phyloP scores from a whole-genome alignment of 2,329 filamentous ascomycete species.

The Botryosphaeria agaves region DNA sequence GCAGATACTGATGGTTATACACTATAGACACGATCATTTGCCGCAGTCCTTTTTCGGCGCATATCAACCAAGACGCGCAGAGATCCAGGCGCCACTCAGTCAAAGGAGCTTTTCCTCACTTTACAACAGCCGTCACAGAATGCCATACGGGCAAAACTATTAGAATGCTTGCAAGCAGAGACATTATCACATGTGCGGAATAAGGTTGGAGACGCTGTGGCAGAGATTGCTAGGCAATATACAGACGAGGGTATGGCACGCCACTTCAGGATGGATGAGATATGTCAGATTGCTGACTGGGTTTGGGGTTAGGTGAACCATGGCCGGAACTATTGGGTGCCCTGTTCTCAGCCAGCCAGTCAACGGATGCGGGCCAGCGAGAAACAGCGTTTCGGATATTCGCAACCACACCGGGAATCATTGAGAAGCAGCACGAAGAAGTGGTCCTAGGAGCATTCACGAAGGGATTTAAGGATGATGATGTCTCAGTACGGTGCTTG shows the following conservation, averaged over 20 bases:
- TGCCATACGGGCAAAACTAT: constrained; percentile 67
- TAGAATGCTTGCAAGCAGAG: constrained; percentile 61
- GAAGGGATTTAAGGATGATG: constrained; percentile 79
- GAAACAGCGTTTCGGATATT: constrained; percentile 94
- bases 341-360: constrained; percentile 83
- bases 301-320: constrained; percentile 42
- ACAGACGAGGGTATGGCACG: constrained; percentile 61
- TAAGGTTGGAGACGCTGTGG: constrained; percentile 95
- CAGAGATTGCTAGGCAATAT: constrained; percentile 88
- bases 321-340: constrained; percentile 82
- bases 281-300: constrained; percentile 1
- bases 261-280: neutral
- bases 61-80: constrained; percentile 84
- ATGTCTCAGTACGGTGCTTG: constrained; percentile 45
- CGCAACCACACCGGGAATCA: constrained; percentile 83
- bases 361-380: constrained; percentile 62
- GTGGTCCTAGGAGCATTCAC: constrained; percentile 79
- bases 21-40: constrained; percentile 66
- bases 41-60: constrained; percentile 83
- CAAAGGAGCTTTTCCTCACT: constrained; percentile 71
- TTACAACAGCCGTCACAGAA: constrained; percentile 55
- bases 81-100: constrained; percentile 46
- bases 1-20: constrained; percentile 28
- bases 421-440: constrained; percentile 88
- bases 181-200: constrained; percentile 60